These are phyloP conservation scores for Desmodesmus armatus DNA, from an alignment of 139 green algal genomes.

Conservation along the genomic window DNA sequence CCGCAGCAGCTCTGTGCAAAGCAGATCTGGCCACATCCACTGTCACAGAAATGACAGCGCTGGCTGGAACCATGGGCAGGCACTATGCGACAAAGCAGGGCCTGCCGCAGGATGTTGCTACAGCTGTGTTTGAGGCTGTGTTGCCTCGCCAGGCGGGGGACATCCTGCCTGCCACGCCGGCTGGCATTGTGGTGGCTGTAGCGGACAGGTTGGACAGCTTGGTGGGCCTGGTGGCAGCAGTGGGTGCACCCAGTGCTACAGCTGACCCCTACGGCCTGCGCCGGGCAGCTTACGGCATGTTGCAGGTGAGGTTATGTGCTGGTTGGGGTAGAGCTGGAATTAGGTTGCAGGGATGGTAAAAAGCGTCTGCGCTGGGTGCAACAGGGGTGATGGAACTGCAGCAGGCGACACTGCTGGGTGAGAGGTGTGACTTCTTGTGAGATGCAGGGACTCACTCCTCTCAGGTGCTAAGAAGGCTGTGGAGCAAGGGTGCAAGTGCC, in stretches of 20 bases:
- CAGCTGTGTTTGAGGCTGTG: slow-evolving; percentile 91
- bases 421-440: too few relatives aligned
- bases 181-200: slow-evolving; percentile 75
- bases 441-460: too few relatives aligned
- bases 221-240: slow-evolving; percentile 93
- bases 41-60: slow-evolving; percentile 97
- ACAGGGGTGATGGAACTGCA: too few relatives aligned
- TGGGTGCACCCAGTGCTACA: slow-evolving; percentile 85
- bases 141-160: slow-evolving; percentile 90
- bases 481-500: too few relatives aligned
- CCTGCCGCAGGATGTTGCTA: slow-evolving; percentile 55
- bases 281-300: slow-evolving; percentile 88
- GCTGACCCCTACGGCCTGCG: slow-evolving; percentile 97
- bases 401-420: too few relatives aligned
- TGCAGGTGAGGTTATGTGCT: slow-evolving; percentile 65
- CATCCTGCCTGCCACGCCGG: slow-evolving; percentile 68
- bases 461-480: too few relatives aligned
- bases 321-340: too few relatives aligned
- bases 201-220: slow-evolving; percentile 91
- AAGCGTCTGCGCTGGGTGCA: too few relatives aligned
- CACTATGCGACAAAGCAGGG: slow-evolving; percentile 86
- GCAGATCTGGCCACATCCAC: slow-evolving; percentile 93
- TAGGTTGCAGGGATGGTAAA: too few relatives aligned
- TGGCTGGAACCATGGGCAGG: slow-evolving; percentile 95
- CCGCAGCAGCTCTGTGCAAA: slow-evolving; percentile 82